Conservation (phyloP, 441 rosid genomes). For the Macaranga tanarius region DNA sequence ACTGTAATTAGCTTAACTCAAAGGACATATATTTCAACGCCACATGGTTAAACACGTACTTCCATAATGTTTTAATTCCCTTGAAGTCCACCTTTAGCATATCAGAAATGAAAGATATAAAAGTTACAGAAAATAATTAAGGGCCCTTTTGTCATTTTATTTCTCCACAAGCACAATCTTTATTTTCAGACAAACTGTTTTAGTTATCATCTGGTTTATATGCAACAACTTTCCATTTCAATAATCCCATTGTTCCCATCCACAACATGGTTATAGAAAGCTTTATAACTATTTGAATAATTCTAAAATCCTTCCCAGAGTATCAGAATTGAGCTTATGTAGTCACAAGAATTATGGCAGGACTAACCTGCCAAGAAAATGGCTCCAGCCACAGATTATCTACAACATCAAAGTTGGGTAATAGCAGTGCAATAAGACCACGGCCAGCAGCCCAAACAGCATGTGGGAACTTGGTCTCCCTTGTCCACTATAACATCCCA, state of each 20-base stretch:
- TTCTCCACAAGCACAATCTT: not conserved
- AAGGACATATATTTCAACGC: not conserved
- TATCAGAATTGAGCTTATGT: not conserved
- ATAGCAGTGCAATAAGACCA: slow-evolving; percentile 73
- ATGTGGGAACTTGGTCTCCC: slow-evolving; percentile 90
- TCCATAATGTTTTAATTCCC: not conserved
- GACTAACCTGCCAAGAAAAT: slow-evolving; percentile 79
- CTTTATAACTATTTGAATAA: not conserved
- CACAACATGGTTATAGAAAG: not conserved
- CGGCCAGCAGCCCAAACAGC: slow-evolving; percentile 99
- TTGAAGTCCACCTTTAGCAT: slow-evolving; percentile 3
- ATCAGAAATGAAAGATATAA: not conserved
- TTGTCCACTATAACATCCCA: slow-evolving; percentile 67
- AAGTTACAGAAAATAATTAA: not conserved
- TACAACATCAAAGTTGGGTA: slow-evolving; percentile 84
- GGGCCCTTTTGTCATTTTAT: not conserved
- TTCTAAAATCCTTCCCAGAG: not conserved
- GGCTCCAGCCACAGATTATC: slow-evolving; percentile 97
- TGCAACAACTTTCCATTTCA: not conserved
- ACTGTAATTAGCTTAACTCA: not conserved
- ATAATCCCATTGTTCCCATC: not conserved
- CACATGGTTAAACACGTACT: not conserved
- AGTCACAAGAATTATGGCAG: slow-evolving; percentile 1
- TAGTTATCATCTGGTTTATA: not conserved
- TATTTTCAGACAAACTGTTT: not conserved